Base-by-base conservation (phyloP, 2,329 filamentous ascomycete genomes). In the Didymella sp. region DNA sequence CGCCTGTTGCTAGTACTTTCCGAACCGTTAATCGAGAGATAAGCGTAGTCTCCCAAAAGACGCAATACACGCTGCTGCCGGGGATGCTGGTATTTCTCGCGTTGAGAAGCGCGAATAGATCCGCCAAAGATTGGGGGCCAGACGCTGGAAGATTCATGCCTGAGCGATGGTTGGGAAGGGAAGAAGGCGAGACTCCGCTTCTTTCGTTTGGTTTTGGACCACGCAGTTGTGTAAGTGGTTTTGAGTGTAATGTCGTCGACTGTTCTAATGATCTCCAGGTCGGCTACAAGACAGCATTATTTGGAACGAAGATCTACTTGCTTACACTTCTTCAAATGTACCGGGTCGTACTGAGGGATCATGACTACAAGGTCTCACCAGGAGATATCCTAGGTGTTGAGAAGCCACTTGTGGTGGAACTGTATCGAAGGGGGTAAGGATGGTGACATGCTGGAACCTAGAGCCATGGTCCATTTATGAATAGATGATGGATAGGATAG, bases 1-100 rank as follows among this genome's bases (percentile, higher is more conserved):
- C 43, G 6, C 43, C 43, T 46, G 24, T 46, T 7, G 43, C 43
- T 6, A 46, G 43, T 46, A 46, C 43, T n/a, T 46, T 46, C 15
- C 43, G 43, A 46, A 46, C 43, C 3, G 43, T 46, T 17, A 46
- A 35, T 28, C 43, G 27, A 19, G 43, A 46, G 43, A 17, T 46
- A 11, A 46, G 30, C 43, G 5, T 46, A 8, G 25, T 12, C 7
- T 33, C 43, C n/a, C 12, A 28, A 17, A 46, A 46, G 28, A 33
- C 43, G 15, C 19, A 35, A 2, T 46, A 46, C 12, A 46, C 17
- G 11, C 27, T 46, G 13, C 43, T 21, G 12, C 27, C 27, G 11
- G 43, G 43, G 3, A 46, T 19, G 19, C 27, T 46, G 9, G 28
- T 46, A 24, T 35, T 33, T n/a, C 28, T 46, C 15, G 43, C 43